Conservation (phyloP, 192 early-diverging fungal species). For the Thamnidium elegans region DNA sequence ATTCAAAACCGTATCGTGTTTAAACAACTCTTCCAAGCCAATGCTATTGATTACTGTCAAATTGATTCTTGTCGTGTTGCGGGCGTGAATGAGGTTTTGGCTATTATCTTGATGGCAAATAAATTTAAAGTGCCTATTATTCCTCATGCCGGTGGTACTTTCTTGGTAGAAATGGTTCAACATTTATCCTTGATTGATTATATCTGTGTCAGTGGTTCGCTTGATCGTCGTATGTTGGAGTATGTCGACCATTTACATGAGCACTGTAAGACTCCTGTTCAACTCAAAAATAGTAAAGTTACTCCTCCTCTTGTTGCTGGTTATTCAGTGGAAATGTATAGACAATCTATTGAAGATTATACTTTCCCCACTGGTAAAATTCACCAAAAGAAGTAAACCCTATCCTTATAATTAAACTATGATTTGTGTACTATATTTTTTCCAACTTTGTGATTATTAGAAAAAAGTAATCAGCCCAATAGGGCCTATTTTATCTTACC, state of each 20-base stretch:
- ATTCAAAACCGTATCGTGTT: conserved; percentile 42
- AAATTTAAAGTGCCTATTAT: conserved; percentile 39
- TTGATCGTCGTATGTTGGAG: conserved; percentile 35
- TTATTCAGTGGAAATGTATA: conserved; percentile 35
- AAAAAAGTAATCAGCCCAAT: too few species aligned
- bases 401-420: too few species aligned
- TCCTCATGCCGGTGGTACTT: conserved; percentile 41
- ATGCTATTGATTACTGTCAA: conserved; percentile 41
- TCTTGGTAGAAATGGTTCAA: conserved; percentile 38
- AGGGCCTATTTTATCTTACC: too few species aligned
- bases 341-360: conserved; percentile 34
- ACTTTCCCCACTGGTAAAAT: conserved; percentile 34
- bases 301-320: conserved; percentile 31
- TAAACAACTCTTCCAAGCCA: conserved; percentile 42
- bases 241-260: conserved; percentile 42
- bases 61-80: conserved; percentile 41
- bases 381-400: not conserved
- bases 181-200: conserved; percentile 41
- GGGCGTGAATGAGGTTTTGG: conserved; percentile 37
- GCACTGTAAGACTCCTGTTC: conserved; percentile 34
- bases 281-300: conserved; percentile 32
- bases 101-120: conserved; percentile 39
- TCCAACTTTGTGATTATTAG: too few species aligned
- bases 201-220: conserved; percentile 33
- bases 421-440: too few species aligned